Evolutionary conservation across 164 flowering plant species (phyloP), one percentile per base, ranked within the genome.

Genomic region (Taxillus chinensis): DNA sequence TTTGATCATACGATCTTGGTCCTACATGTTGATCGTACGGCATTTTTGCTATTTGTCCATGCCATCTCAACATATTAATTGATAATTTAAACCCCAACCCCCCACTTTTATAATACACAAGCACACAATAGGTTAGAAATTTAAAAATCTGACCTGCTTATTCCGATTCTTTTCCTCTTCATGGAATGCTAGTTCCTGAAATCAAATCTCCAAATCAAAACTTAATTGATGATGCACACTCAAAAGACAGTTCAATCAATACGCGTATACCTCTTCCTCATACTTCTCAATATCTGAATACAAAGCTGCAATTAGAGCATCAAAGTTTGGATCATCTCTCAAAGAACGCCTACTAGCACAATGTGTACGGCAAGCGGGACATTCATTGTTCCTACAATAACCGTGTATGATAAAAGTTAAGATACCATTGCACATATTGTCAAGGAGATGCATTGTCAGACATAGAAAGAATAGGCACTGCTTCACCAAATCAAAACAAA

Each of bases 201-300:
- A 41, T 15, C 41, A 57, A 4, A 57, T 38, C 0, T 7, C 11
- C 14, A 57, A 41, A 14, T 37, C 59, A 15, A 51, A 3, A 62
- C 14, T 61, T 53, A 15, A 57, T 57, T 57, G 3, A 5, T 11
- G 39, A 64, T 17, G 49, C 45, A n/a, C 7, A 62, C 57, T 58
- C 3, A 45, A 51, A 55, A 63, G 42, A 62, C 4, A 27, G 6
- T 16, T 17, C 16, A 58, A 27, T 40, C 57, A 51, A 16, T 27
- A 8, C 59, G 41, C 55, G 46, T 10, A 45, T 71, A 75, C 79
- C 76, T 76, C 79, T 45, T 72, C 76, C 59, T 76, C 79, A 57
- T 70, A 76, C 42, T 76, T 71, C 27, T 76, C 79, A 62, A 76
- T 68, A 46, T 76, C 72, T 8, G 76, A 76, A 60, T 76, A 76